These are phyloP conservation scores for Fagus sylvatica DNA, from an alignment of 306 rosid genomes.

Conservation along the genomic window DNA sequence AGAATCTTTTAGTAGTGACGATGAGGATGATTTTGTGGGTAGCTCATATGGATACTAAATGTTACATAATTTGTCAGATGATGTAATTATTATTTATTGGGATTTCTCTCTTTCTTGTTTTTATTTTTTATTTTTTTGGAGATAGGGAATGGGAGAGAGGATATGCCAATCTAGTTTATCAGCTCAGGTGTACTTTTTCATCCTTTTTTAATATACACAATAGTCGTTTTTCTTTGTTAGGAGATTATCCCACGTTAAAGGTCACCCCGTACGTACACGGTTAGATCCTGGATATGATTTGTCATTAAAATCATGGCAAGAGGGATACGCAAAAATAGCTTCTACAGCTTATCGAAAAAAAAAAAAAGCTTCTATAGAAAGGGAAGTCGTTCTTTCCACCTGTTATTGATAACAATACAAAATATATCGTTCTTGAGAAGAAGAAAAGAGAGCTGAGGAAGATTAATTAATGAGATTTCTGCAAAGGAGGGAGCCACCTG, in stretches of 20 bases:
- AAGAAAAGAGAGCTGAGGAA: too few species aligned
- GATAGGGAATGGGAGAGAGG: neutral
- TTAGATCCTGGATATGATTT: too few species aligned
- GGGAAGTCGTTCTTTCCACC: too few species aligned
- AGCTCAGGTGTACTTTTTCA: neutral
- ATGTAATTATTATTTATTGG: conserved; percentile 48
- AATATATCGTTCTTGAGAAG: too few species aligned
- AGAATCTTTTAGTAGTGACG: conserved; percentile 69
- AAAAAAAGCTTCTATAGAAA: too few species aligned
- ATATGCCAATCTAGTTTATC: neutral
- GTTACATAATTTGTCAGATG: conserved; percentile 12
- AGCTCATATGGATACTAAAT: conserved; percentile 65
- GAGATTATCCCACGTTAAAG: neutral
- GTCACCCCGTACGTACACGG: neutral
- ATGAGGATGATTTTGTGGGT: conserved; percentile 65
- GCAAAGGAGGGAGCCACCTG: too few species aligned
- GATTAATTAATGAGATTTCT: too few species aligned
- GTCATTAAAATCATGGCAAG: too few species aligned
- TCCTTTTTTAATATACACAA: neutral
- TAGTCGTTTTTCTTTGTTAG: neutral
- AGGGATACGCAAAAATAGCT: too few species aligned
- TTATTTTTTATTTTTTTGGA: conserved; percentile 20
- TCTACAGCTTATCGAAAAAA: too few species aligned
- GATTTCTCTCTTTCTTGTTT: conserved; percentile 26
- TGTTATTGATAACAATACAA: too few species aligned